These are phyloP conservation scores for Podospora comata DNA, from an alignment of 495 filamentous ascomycete genomes.

Conservation along the genomic window DNA sequence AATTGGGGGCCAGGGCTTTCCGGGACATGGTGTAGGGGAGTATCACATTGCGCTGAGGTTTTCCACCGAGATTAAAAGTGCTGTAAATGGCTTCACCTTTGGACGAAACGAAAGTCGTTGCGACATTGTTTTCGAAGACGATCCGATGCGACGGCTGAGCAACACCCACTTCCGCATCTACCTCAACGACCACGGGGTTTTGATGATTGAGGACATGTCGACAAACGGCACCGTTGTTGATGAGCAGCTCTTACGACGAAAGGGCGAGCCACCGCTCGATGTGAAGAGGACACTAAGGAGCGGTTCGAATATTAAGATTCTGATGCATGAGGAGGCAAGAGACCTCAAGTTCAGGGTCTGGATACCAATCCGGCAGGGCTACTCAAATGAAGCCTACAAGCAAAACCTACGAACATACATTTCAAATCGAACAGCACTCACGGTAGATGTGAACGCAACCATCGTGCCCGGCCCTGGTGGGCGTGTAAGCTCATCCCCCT, in stretches of 20 bases:
- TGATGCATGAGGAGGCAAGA: slow-evolving; percentile 47
- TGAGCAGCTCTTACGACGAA: slow-evolving; percentile 53
- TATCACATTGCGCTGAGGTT: slow-evolving; percentile 76
- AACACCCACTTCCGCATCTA: slow-evolving; percentile 92
- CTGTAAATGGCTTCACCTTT: slow-evolving; percentile 72
- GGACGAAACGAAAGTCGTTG: slow-evolving; percentile 69
- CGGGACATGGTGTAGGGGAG: slow-evolving; percentile 47
- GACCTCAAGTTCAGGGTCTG: slow-evolving; percentile 77
- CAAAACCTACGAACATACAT: slow-evolving; percentile 58
- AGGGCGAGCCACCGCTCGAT: slow-evolving; percentile 38
- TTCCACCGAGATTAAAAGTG: slow-evolving; percentile 64
- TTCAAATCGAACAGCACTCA: slow-evolving; percentile 20
- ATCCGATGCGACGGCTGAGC: slow-evolving; percentile 64
- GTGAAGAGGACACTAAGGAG: slow-evolving; percentile 61
- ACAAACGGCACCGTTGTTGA: slow-evolving; percentile 93
- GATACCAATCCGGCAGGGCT: slow-evolving; percentile 68
- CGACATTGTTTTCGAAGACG: slow-evolving; percentile 65
- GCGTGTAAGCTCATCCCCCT: slow-evolving; percentile 33
- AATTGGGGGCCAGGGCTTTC: slow-evolving; percentile 41
- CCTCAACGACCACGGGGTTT: slow-evolving; percentile 67
- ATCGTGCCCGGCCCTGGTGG: slow-evolving; percentile 48
- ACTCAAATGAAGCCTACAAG: slow-evolving; percentile 53
- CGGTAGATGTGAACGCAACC: slow-evolving; percentile 35
- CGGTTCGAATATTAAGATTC: slow-evolving; percentile 69
- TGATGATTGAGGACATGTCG: slow-evolving; percentile 90